Percentiles rank a stretch among this genome's conserved stretches.
phyloP scores from a whole-genome alignment of 2,329 filamentous ascomycete species.

The Raffaelea arxii region DNA sequence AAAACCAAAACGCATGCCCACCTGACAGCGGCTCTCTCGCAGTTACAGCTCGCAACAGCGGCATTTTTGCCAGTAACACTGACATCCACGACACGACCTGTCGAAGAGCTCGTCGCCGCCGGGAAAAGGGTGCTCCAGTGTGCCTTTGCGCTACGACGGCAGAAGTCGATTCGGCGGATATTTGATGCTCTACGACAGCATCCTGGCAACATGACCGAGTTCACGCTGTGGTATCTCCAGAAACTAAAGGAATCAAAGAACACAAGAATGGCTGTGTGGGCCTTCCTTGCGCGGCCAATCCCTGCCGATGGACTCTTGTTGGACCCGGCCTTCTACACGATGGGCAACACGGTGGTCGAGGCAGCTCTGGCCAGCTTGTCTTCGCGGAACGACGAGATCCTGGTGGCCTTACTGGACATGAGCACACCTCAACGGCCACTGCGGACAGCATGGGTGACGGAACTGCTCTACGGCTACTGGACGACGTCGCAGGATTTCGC shows the following conservation, averaged over 20 bases:
- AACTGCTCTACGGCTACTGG: constrained; percentile 27
- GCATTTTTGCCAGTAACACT: too few species aligned
- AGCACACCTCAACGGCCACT: constrained; percentile 14
- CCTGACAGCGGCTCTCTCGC: neutral
- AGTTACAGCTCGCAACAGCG: neutral
- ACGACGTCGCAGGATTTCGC: constrained; percentile 16
- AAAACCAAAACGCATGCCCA: too few species aligned
- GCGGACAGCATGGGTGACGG: constrained; percentile 25
- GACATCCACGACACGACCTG: too few species aligned
- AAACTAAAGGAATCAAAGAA: constrained; percentile 17
- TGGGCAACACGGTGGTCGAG: constrained; percentile 21
- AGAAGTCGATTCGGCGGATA: constrained; percentile 16
- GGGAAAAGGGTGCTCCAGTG: constrained; percentile 17
- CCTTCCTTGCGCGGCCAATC: constrained; percentile 22
- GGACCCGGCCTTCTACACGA: constrained; percentile 13
- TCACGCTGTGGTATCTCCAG: constrained; percentile 22
- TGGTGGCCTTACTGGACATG: constrained; percentile 20
- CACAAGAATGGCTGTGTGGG: constrained; percentile 20
- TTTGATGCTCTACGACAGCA: constrained; percentile 22
- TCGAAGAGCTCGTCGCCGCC: constrained; percentile 9
- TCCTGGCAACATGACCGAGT: constrained; percentile 13
- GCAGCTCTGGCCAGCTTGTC: constrained; percentile 21
- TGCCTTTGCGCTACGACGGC: constrained; percentile 15
- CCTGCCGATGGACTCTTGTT: constrained; percentile 9
- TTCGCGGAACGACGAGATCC: constrained; percentile 17